Evolutionary conservation across 139 green algal species (phyloP).

Genomic region (Micractinium conductrix): DNA sequence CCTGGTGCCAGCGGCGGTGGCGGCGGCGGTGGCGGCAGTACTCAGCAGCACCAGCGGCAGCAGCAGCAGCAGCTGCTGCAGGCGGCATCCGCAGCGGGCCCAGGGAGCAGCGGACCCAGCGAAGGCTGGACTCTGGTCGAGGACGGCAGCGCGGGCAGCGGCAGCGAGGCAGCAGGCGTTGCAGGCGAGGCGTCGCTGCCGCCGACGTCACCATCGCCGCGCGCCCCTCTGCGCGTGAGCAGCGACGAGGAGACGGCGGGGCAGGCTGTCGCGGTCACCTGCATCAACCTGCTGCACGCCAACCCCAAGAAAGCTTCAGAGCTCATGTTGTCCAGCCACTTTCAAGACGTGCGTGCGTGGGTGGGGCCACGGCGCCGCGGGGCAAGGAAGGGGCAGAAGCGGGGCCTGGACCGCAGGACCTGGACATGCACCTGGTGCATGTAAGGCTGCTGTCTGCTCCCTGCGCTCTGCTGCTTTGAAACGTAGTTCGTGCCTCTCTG

Average conservation of each 20-base stretch:
- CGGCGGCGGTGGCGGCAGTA: background rate
- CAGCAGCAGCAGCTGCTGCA: background rate
- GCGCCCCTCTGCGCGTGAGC: too few species aligned
- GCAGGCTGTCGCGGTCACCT: slow-evolving; percentile 74
- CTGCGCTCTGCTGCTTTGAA: background rate
- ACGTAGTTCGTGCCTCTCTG: background rate
- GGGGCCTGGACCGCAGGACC: background rate
- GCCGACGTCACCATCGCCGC: background rate
- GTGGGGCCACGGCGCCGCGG: background rate
- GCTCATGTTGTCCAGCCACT: slow-evolving; percentile 77
- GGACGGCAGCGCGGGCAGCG: background rate
- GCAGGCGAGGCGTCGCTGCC: background rate
- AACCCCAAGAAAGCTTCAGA: slow-evolving; percentile 68
- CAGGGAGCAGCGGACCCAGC: too few species aligned
- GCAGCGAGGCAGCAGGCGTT: background rate
- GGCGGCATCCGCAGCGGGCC: background rate
- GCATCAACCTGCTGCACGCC: slow-evolving; percentile 95
- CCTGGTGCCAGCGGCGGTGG: background rate
- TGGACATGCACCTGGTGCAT: background rate
- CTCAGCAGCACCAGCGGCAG: background rate
- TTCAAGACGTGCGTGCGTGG: slow-evolving; percentile 58
- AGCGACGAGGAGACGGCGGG: background rate
- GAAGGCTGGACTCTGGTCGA: slow-evolving; percentile 33
- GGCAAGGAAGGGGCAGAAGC: too few species aligned
- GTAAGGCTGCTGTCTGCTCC: background rate